Evolutionary conservation across 352 stramenopile species (phyloP).

Genomic region (Phytophthora pinifolia): DNA sequence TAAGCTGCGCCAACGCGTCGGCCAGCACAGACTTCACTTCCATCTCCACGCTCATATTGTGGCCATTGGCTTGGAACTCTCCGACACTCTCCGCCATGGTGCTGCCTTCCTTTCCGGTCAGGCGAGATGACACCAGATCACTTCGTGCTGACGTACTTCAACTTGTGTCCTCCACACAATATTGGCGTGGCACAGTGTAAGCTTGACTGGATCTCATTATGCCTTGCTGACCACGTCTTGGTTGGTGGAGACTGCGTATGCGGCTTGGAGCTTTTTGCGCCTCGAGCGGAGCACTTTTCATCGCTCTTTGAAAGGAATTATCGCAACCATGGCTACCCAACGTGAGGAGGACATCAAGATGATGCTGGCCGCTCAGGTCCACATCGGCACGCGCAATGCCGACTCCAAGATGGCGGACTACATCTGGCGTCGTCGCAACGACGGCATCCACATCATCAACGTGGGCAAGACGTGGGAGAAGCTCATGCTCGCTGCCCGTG

Average conservation of each 20-base stretch:
- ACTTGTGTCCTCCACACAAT: constrained; percentile 13
- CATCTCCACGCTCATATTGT: constrained; percentile 2
- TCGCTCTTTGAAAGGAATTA: constrained; percentile 50
- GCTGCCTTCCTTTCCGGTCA: constrained; percentile 2
- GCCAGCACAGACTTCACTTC: constrained; percentile 4
- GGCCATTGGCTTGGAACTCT: neutral
- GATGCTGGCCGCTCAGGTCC: constrained; percentile 99
- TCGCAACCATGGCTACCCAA: constrained; percentile 80
- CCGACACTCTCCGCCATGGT: constrained; percentile 2
- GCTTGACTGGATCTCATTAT: no score
- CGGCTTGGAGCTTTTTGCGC: neutral
- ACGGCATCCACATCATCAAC: constrained; percentile 99
- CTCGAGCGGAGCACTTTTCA: constrained; percentile 31
- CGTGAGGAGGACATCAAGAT: constrained; percentile 99
- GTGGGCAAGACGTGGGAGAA: constrained; percentile 99
- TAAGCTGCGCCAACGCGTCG: constrained; percentile 22
- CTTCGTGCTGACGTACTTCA: constrained; percentile 2
- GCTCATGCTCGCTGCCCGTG: constrained; percentile 98
- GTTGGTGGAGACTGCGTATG: constrained; percentile 26
- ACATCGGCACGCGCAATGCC: constrained; percentile 99
- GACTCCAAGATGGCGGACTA: constrained; percentile 99
- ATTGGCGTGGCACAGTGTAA: neutral
- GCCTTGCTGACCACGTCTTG: constrained; percentile 5
- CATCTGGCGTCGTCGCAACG: constrained; percentile 99
- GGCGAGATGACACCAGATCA: constrained; percentile 21